A percentile compares a stretch with the other conserved stretches of the same genome.
Conservation (phyloP, 2,329 filamentous ascomycete genomes). For the Dichotomopilus funicola region DNA sequence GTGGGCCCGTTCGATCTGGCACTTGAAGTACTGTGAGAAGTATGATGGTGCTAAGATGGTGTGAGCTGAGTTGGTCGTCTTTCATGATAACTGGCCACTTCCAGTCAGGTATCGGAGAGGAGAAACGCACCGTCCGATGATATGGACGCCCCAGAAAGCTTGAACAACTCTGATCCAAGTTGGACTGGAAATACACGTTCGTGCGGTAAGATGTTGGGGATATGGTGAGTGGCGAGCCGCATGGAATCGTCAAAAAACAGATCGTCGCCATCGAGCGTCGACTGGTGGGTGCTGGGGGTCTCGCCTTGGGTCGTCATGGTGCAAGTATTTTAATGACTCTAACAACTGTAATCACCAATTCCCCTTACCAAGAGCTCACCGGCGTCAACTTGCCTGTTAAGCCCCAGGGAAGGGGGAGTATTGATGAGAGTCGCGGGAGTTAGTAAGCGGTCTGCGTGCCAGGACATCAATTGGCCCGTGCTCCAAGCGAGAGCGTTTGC, state of each 20-base stretch:
- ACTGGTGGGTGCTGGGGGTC: not conserved
- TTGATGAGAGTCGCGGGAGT: no score
- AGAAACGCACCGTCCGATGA: conserved; percentile 60
- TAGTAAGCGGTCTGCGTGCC: no score
- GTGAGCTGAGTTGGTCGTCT: not conserved
- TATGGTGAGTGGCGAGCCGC: conserved; percentile 27
- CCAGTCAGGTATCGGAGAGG: not conserved
- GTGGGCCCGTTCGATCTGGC: conserved; percentile 64
- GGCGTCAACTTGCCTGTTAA: no score
- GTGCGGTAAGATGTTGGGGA: conserved; percentile 56
- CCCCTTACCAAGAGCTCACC: no score
- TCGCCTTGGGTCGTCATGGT: conserved; percentile 2
- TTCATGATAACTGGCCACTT: not conserved
- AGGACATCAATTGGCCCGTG: no score
- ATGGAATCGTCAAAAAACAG: not conserved
- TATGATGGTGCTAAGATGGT: conserved; percentile 71
- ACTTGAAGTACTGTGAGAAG: conserved; percentile 88
- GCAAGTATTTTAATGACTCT: not conserved
- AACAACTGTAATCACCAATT: not conserved
- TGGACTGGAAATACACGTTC: conserved; percentile 70
- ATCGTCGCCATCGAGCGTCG: not conserved
- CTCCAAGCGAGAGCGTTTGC: no score
- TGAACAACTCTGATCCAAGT: conserved; percentile 65
- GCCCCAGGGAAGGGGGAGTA: no score
- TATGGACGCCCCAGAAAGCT: conserved; percentile 65